Evolutionary conservation across 352 stramenopile species (phyloP).

Genomic region (Thraustochytrium sp.): DNA sequence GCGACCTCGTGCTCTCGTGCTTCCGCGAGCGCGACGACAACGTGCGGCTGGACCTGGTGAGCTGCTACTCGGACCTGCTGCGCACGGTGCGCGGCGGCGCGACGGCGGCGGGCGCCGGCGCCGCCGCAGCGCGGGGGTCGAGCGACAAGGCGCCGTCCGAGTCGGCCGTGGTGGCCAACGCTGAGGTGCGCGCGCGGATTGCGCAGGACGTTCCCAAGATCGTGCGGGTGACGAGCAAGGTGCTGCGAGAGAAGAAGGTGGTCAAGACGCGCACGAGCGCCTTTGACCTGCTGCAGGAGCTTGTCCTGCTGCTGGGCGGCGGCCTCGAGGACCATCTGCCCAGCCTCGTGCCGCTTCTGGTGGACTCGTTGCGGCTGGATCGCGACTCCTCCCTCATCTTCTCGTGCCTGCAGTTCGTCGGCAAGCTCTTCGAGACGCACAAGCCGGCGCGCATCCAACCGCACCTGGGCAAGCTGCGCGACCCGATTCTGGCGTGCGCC

Average conservation of each 20-base stretch:
- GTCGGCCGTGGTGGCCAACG: slow-evolving; percentile 46
- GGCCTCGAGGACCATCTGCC: slow-evolving; percentile 57
- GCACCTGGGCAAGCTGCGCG: slow-evolving; percentile 70
- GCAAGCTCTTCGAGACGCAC: slow-evolving; percentile 83
- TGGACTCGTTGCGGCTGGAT: slow-evolving; percentile 72
- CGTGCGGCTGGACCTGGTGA: slow-evolving; percentile 92
- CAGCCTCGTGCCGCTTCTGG: slow-evolving; percentile 57
- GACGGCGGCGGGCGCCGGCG: slow-evolving; percentile 61
- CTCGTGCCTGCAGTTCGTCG: slow-evolving; percentile 85
- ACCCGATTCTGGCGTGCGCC: slow-evolving; percentile 75
- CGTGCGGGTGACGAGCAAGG: slow-evolving; percentile 43
- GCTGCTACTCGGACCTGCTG: slow-evolving; percentile 85
- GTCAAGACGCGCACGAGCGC: slow-evolving; percentile 13
- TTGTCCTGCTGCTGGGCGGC: slow-evolving; percentile 58
- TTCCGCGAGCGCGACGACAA: slow-evolving; percentile 98
- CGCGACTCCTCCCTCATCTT: slow-evolving; percentile 88
- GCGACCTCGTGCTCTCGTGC: slow-evolving; percentile 68
- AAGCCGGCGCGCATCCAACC: slow-evolving; percentile 66
- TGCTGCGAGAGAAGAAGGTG: slow-evolving; percentile 54
- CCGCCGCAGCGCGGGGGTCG: slow-evolving; percentile 59
- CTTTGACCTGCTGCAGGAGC: slow-evolving; percentile 57
- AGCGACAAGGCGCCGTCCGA: slow-evolving; percentile 57
- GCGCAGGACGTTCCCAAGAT: slow-evolving; percentile 44
- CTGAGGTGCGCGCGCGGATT: slow-evolving; percentile 35
- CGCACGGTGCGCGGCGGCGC: slow-evolving; percentile 58